Evolutionary conservation across 2,329 filamentous ascomycete species (phyloP), one percentile per base, ranked within the genome.

Genomic region (Ophiostoma montium): DNA sequence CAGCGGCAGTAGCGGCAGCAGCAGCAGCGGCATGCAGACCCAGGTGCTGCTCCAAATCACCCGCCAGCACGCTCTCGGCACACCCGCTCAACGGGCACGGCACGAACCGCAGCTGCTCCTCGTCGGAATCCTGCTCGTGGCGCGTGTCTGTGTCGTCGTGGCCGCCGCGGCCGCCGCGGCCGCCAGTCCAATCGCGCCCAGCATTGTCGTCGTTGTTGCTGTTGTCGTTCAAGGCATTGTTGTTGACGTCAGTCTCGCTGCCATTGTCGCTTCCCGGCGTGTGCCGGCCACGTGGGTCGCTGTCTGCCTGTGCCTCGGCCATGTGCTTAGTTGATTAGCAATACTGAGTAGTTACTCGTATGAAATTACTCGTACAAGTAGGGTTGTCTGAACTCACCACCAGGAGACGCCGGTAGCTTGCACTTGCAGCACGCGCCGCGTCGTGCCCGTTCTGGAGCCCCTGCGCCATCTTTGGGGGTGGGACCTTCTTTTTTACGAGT

Each of bases 81-180:
- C 81, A 85, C 19, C 69, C 72, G 15, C 74, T 70, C 32, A 71
- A 55, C 1, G 74, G 70, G 56, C 78, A 82, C 38, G 71, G 65
- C 19, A 70, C 64, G 57, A 77, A 51, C 78, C 15, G 64, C 51
- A 8, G 55, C 53, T 48, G 41, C 11, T 41, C 49, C 23, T 33
- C 27, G 11, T 66, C 62, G 10, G 63, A 60, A 50, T 55, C 32
- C 47, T 47, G 21, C 54, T 55, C 33, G 18, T 44, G 42, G 43
- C 27, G 23, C 5, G 12, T 13, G 9, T 21, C 18, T 52, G 55
- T 48, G 61, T 60, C 41, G 48, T 36, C 32, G 15, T 33, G 21
- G n/a, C 32, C 12, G 27, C 41, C 42, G 35, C 21, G 41, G 18
- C 10, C 35, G n/a, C 33, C 39, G 33, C n/a, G n/a, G n/a, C n/a